phyloP scores from a whole-genome alignment of 2,329 filamentous ascomycete genomes.

The Fusarium subglutinans region DNA sequence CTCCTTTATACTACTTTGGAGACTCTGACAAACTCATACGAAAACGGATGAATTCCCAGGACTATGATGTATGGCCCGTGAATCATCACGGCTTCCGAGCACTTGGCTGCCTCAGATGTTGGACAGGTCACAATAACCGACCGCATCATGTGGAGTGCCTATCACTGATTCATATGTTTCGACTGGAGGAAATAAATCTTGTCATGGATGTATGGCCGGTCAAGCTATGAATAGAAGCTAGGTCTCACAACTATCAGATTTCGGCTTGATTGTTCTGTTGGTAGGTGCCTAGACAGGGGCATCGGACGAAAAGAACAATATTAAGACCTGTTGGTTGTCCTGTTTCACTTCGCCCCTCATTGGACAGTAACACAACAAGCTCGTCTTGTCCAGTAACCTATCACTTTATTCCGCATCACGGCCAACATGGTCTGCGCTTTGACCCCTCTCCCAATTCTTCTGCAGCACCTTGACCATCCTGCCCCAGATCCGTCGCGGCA shows the following conservation, averaged over 20 bases:
- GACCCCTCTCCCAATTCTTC: conserved; percentile 10
- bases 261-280: not conserved
- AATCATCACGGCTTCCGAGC: not conserved
- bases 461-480: not conserved
- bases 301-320: not conserved
- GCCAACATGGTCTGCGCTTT: not conserved
- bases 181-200: not conserved
- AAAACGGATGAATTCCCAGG: too few species aligned
- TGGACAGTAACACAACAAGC: not conserved
- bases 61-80: not conserved
- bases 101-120: not conserved
- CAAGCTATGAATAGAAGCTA: not conserved
- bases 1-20: not conserved
- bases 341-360: not conserved
- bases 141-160: not conserved
- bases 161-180: not conserved
- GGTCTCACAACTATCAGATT: not conserved
- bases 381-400: not conserved
- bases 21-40: not conserved
- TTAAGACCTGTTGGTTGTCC: not conserved
- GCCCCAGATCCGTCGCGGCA: conserved; percentile 26
- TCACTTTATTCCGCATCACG: not conserved
- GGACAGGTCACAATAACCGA: not conserved
- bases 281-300: not conserved
- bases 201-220: not conserved